Evolutionary conservation across 2,329 filamentous ascomycete species (phyloP), one percentile per base, ranked within the genome.

Genomic region (Blastomyces emzantsi): DNA sequence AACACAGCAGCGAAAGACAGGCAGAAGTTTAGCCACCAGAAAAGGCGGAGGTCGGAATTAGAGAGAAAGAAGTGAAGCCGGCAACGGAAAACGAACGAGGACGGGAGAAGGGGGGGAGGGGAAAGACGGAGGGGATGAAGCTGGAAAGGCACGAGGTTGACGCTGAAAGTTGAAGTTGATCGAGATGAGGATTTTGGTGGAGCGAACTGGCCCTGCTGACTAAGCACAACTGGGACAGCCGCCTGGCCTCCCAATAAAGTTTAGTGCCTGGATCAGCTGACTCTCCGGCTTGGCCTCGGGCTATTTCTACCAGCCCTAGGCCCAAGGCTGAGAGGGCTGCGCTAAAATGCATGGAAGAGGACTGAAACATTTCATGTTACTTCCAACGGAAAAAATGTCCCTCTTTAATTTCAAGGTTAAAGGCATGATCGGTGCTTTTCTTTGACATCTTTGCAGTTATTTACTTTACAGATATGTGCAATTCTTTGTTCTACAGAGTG

Each of bases 1-100:
- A 77, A 78, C 76, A 78, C 76, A 75, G 68, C 72, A 73, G 64
- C 71, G 70, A 70, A 73, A 66, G 64, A 67, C 47, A 66, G 64
- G 67, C 41, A 39, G 33, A 62, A 62, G 57, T 45, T 45, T 25
- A 61, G 62, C 43, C 51, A 59, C 28, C 47, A 56, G 39, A 17
- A 36, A 65, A 17, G 17, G 25, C 57, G 61, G 63, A 63, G 60
- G 63, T 52, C 28, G 49, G 60, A 36, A 49, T 25, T 36, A 43
- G 30, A 55, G 25, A 59, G 22, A 59, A 45, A 30, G 55, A 55
- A 63, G 58, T n/a, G 39, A 47, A 57, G 45, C 43, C 33, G 49
- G 39, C 8, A 41, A 30, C 13, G 22, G 56, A 25, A 43, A 49
- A 52, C 30, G 62, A 59, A 54, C 36, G 61, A 59, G 41, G 45